phyloP scores from a whole-genome alignment of 2,329 filamentous ascomycete species.

The Chaetomiaceae sp. region DNA sequence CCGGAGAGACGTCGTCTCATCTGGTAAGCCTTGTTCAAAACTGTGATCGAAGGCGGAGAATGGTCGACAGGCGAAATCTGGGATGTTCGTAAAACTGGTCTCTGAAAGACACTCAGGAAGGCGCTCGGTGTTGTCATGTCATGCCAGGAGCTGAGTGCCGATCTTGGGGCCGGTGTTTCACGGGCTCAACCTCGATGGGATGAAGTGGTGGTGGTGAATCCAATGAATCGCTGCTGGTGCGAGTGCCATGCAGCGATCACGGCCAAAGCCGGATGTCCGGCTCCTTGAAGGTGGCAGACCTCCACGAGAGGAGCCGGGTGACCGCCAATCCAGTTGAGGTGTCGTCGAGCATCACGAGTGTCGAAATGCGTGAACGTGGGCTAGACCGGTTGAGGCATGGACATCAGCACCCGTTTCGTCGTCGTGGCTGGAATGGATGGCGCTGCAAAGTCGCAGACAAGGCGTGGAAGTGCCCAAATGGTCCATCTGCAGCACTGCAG shows the following conservation, averaged over 20 bases:
- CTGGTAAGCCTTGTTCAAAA: no score
- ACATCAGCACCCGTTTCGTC: background rate
- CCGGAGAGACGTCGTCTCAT: background rate
- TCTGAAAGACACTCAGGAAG: background rate
- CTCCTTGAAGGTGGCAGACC: background rate
- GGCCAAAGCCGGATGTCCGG: constrained; percentile 3
- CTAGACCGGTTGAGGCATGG: constrained; percentile 15
- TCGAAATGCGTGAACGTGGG: background rate
- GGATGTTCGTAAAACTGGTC: background rate
- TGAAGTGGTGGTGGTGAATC: constrained; percentile 9
- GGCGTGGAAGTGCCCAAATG: constrained; percentile 14
- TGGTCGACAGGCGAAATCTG: background rate
- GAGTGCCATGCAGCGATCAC: background rate
- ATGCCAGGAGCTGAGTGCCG: constrained; percentile 16
- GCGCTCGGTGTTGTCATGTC: background rate
- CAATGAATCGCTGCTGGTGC: constrained; percentile 12
- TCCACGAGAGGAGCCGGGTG: background rate
- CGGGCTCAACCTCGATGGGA: constrained; percentile 1
- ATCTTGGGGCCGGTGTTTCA: constrained; percentile 13
- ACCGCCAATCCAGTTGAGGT: constrained; percentile 14
- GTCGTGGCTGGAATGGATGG: constrained; percentile 4
- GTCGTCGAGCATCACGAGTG: background rate
- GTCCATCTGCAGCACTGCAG: constrained; percentile 15
- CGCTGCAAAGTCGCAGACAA: background rate
- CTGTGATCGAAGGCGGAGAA: background rate